Evolutionary conservation across 2,329 filamentous ascomycete species (phyloP).

Genomic region (Aotearoamyces nothofagi): DNA sequence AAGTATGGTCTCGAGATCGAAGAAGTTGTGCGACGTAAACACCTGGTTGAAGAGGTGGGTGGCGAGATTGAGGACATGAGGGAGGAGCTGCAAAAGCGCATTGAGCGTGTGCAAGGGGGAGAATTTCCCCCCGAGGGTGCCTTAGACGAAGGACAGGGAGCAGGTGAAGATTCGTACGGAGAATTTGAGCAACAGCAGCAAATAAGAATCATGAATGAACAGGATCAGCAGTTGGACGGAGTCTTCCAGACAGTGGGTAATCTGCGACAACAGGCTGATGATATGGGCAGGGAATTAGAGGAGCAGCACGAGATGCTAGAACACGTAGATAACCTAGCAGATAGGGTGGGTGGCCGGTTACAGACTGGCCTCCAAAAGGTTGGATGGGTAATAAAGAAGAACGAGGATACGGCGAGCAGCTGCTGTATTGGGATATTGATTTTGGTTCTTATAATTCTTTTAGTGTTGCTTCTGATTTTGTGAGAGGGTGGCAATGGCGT

Average conservation of each 20-base stretch:
- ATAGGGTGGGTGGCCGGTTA: conserved; percentile 75
- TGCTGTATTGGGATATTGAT: conserved; percentile 88
- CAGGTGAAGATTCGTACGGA: conserved; percentile 43
- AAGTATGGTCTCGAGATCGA: conserved; percentile 72
- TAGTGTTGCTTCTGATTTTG: conserved; percentile 60
- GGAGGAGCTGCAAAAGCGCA: conserved; percentile 55
- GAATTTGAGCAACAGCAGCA: conserved; percentile 88
- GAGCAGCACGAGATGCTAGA: conserved; percentile 86
- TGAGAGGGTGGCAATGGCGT: no score
- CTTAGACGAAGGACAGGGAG: conserved; percentile 17
- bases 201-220: conserved; percentile 80
- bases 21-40: conserved; percentile 67
- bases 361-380: conserved; percentile 80
- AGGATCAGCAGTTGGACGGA: conserved; percentile 83
- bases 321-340: conserved; percentile 68
- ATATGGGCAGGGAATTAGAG: conserved; percentile 92
- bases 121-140: conserved; percentile 30
- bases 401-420: conserved; percentile 77
- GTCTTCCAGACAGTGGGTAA: conserved; percentile 91
- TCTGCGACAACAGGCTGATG: conserved; percentile 75
- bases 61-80: conserved; percentile 82
- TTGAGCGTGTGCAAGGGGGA: conserved; percentile 22
- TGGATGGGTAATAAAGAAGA: conserved; percentile 68
- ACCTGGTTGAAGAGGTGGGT: conserved; percentile 78
- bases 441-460: conserved; percentile 69